These are phyloP conservation scores for Blastomyces emzantsi DNA, from an alignment of 2,329 filamentous ascomycete genomes.

Conservation along the genomic window DNA sequence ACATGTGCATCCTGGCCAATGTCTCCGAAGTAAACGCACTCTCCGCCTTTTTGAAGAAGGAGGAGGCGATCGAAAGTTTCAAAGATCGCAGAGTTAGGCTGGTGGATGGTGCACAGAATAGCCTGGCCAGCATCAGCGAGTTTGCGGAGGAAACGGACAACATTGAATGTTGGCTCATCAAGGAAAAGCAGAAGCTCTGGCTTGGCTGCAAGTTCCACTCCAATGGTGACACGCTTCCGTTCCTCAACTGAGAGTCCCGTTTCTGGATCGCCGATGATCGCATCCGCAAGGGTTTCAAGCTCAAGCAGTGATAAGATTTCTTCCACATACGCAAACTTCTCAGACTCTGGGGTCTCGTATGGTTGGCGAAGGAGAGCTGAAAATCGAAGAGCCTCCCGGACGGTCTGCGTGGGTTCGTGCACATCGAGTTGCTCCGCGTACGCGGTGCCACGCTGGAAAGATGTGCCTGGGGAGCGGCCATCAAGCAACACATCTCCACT, in stretches of 20 bases:
- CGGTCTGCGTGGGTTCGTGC: slow-evolving; percentile 73
- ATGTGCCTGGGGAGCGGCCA: slow-evolving; percentile 58
- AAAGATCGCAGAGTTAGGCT: slow-evolving; percentile 92
- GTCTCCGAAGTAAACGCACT: slow-evolving; percentile 60
- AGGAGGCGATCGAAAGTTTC: slow-evolving; percentile 65
- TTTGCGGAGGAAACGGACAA: slow-evolving; percentile 79
- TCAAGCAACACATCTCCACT: slow-evolving; percentile 76
- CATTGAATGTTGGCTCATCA: slow-evolving; percentile 92
- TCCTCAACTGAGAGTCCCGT: slow-evolving; percentile 59
- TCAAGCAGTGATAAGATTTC: slow-evolving; percentile 85
- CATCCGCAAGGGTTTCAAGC: slow-evolving; percentile 84
- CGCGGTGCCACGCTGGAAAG: slow-evolving; percentile 77
- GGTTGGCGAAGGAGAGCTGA: slow-evolving; percentile 80
- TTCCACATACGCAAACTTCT: slow-evolving; percentile 81
- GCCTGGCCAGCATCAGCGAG: slow-evolving; percentile 82
- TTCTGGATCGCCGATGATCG: slow-evolving; percentile 80
- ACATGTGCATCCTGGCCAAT: slow-evolving; percentile 52
- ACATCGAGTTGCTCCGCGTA: slow-evolving; percentile 79
- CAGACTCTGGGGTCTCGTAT: slow-evolving; percentile 56
- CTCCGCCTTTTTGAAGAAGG: slow-evolving; percentile 56
- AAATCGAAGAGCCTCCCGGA: slow-evolving; percentile 80
- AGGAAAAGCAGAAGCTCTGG: slow-evolving; percentile 83
- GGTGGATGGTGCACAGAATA: slow-evolving; percentile 94
- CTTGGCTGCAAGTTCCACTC: slow-evolving; percentile 91
- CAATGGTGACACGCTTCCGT: slow-evolving; percentile 77